These are phyloP conservation scores for Hypoxylon sp. DNA, from an alignment of 2,329 filamentous ascomycete genomes.

Conservation along the genomic window DNA sequence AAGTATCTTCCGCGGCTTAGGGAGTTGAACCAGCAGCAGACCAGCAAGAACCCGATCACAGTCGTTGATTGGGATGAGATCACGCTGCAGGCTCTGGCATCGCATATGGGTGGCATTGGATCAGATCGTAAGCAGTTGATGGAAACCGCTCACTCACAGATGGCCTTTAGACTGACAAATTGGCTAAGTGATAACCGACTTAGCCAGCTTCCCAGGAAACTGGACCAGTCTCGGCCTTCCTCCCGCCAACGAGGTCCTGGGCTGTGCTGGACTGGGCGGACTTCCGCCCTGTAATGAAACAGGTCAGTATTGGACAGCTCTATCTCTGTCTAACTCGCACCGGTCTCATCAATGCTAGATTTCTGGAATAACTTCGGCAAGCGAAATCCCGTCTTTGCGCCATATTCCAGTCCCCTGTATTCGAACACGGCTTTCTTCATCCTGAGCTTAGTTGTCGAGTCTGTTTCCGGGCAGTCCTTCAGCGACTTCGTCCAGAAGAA, in stretches of 20 bases:
- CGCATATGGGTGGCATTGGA: conserved; percentile 62
- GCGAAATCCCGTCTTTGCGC: conserved; percentile 58
- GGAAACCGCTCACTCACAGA: background rate
- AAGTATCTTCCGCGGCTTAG: conserved; percentile 61
- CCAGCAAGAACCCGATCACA: conserved; percentile 50
- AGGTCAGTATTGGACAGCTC: conserved; percentile 40
- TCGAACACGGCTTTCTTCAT: conserved; percentile 64
- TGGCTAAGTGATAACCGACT: conserved; percentile 54
- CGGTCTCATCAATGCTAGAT: conserved; percentile 35
- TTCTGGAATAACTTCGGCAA: conserved; percentile 51
- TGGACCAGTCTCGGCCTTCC: conserved; percentile 56
- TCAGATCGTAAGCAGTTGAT: conserved; percentile 54
- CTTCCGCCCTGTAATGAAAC: conserved; percentile 53
- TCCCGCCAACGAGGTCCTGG: conserved; percentile 50
- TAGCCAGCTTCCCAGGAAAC: conserved; percentile 48
- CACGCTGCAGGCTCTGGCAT: conserved; percentile 62
- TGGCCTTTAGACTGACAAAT: conserved; percentile 11
- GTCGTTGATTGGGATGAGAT: conserved; percentile 63
- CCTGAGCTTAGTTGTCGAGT: conserved; percentile 63
- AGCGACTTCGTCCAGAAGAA: conserved; percentile 57
- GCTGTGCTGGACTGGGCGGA: conserved; percentile 56
- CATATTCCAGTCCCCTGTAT: conserved; percentile 64
- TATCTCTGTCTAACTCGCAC: background rate
- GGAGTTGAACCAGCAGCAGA: conserved; percentile 42
- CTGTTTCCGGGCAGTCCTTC: conserved; percentile 59